phyloP scores from a whole-genome alignment of 2,329 filamentous ascomycete species.

The Monilinia vaccinii-corymbosi region DNA sequence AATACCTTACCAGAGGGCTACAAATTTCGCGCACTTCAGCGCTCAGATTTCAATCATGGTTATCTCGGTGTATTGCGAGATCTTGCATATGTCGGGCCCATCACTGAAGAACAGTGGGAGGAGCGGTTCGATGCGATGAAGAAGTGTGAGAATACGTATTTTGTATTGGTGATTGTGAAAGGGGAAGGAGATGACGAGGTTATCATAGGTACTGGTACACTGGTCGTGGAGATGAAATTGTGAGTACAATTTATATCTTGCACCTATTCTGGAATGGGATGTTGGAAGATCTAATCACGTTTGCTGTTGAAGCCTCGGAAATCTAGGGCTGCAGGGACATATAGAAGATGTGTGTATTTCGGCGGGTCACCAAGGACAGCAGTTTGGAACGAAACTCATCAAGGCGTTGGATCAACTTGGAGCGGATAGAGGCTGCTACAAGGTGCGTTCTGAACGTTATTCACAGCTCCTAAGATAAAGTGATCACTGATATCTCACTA shows the following conservation, averaged over 20 bases:
- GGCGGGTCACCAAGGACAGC: conserved; percentile 93
- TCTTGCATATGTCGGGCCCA: conserved; percentile 57
- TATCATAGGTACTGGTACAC: conserved; percentile 77
- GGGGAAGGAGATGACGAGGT: conserved; percentile 50
- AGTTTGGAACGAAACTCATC: conserved; percentile 82
- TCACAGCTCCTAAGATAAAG: no score
- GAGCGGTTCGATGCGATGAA: conserved; percentile 74
- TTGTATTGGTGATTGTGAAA: conserved; percentile 61
- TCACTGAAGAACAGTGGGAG: conserved; percentile 63
- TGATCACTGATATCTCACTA: conserved; percentile 29
- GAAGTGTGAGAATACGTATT: conserved; percentile 55
- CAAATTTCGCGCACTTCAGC: conserved; percentile 7
- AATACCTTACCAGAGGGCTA: conserved; percentile 1
- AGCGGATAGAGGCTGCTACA: conserved; percentile 84
- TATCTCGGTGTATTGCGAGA: conserved; percentile 5
- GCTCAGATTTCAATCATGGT: conserved; percentile 1
- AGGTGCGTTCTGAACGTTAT: conserved; percentile 28
- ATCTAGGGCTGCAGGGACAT: conserved; percentile 74
- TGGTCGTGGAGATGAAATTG: conserved; percentile 92
- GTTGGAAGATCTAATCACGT: not conserved
- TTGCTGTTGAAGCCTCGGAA: conserved; percentile 52
- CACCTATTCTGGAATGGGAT: not conserved
- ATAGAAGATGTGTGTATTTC: conserved; percentile 95
- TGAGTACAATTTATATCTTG: conserved; percentile 35
- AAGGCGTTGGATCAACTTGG: conserved; percentile 85